phyloP scores from a whole-genome alignment of 225 moss, liverwort and hornwort species.

The Marchantia paleacea region DNA sequence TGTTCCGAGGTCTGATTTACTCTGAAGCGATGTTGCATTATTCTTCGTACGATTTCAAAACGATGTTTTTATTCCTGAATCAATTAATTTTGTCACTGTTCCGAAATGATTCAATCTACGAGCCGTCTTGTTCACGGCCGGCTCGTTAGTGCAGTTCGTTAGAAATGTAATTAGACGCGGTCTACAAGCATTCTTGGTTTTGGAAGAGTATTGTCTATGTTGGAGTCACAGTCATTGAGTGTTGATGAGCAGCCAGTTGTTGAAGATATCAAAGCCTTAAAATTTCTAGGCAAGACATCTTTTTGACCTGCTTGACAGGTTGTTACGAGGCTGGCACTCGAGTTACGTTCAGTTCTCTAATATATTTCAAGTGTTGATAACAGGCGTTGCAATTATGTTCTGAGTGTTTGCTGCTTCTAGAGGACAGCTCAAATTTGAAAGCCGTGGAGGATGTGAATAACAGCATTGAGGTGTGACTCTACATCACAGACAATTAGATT shows the following conservation, averaged over 20 bases:
- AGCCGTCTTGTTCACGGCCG: no score
- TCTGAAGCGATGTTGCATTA: no score
- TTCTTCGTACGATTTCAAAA: no score
- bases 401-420: slow-evolving; percentile 64
- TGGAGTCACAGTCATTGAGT: not conserved
- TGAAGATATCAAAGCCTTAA: not conserved
- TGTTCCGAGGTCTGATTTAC: no score
- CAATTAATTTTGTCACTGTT: no score
- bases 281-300: not conserved
- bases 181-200: not conserved
- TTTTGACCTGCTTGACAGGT: not conserved
- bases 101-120: no score
- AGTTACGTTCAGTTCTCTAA: no score
- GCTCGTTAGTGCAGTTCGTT: no score
- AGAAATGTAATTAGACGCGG: not conserved
- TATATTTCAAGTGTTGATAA: slow-evolving; percentile 3
- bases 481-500: not conserved
- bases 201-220: no score
- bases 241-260: not conserved
- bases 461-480: slow-evolving; percentile 66
- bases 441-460: slow-evolving; percentile 73
- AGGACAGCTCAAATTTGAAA: slow-evolving; percentile 66
- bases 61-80: no score
- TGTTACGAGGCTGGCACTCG: not conserved
- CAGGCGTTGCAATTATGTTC: slow-evolving; percentile 81